Base-by-base conservation (phyloP, 176 grass and related monocot genomes). In the Coix lacrymajobi region DNA sequence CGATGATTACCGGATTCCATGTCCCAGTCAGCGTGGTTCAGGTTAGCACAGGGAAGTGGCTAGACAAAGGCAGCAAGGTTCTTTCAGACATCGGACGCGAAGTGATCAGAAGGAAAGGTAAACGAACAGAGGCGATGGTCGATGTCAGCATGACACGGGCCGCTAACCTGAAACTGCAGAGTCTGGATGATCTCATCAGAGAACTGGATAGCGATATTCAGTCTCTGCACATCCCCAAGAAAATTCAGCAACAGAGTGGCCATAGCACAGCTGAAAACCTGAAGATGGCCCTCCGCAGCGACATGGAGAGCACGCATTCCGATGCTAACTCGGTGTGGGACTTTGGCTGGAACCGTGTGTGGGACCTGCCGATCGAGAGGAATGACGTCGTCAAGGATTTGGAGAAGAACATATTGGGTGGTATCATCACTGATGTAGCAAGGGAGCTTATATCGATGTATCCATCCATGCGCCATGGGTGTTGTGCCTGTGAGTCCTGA, bases 241-340 rank as follows among this genome's bases (percentile, higher is more conserved):
- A 85, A 83, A 24, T 17, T 46, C 51, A 45, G 12, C 44, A 46
- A 16, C 65, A 20, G 4, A 81, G 41, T n/a, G 73, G 46, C 22
- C 22, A 28, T 3, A 58, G 87, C 40, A 34, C 48, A 25, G 85
- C 86, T 56, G 85, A 89, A 46, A 71, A 72, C 51, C 24, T 92
- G 64, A 82, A 76, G 7, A 83, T 56, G 85, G 85, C 92, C 19
- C 83, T 99, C 69, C 51, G 66, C 45, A 84, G 83, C n/a, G 96
- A 99, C 79, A 90, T 96, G 29, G 63, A 76, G 37, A 86, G 44
- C 17, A 75, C 62, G 6, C 85, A 92, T 56, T 84, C 91, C 14
- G 96, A 96, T 87, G 73, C 85, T 41, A 96, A 94, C 88, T 90
- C 91, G 13, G 83, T 81, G 83, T 96, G 96, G 96, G 91, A 94